These are phyloP conservation scores for Phellopilus nigrolimitatus DNA, from an alignment of 1,284 basidiomycete species.

Conservation along the genomic window DNA sequence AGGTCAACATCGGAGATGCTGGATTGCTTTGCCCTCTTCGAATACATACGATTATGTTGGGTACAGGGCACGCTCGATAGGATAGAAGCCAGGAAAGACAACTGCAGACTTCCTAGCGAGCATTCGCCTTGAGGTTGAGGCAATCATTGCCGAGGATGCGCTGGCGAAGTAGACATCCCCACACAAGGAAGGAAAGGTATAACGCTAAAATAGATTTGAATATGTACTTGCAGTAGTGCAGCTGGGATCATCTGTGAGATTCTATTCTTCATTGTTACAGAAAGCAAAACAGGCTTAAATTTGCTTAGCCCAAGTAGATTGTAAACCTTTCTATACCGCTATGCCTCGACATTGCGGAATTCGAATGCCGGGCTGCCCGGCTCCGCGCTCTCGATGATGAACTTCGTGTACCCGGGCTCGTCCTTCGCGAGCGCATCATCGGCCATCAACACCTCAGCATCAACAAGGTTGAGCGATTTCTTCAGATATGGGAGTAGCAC, in stretches of 20 bases:
- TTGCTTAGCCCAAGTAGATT: background rate
- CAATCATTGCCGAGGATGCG: too few relatives aligned
- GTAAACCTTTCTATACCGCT: slow-evolving; percentile 17
- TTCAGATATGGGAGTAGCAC: slow-evolving; percentile 82
- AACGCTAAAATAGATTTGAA: too few relatives aligned
- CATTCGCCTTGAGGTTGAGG: too few relatives aligned
- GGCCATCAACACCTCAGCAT: slow-evolving; percentile 67
- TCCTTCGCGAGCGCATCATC: slow-evolving; percentile 62
- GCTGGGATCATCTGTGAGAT: background rate
- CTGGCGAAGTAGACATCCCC: too few relatives aligned
- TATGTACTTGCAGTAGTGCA: too few relatives aligned
- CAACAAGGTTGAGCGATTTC: slow-evolving; percentile 72
- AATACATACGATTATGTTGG: too few relatives aligned
- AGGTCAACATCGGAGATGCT: too few relatives aligned
- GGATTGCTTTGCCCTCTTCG: too few relatives aligned
- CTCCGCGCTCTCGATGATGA: slow-evolving; percentile 80
- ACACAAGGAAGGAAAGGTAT: too few relatives aligned
- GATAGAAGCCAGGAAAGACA: too few relatives aligned
- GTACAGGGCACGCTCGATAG: too few relatives aligned
- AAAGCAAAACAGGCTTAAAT: background rate
- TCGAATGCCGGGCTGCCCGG: slow-evolving; percentile 85
- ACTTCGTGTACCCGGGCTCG: slow-evolving; percentile 55
- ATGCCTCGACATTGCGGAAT: slow-evolving; percentile 81
- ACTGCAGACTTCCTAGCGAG: too few relatives aligned
- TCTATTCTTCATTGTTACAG: background rate